phyloP scores from a whole-genome alignment of 2,329 filamentous ascomycete genomes.

The Ceratocystis harringtonii region DNA sequence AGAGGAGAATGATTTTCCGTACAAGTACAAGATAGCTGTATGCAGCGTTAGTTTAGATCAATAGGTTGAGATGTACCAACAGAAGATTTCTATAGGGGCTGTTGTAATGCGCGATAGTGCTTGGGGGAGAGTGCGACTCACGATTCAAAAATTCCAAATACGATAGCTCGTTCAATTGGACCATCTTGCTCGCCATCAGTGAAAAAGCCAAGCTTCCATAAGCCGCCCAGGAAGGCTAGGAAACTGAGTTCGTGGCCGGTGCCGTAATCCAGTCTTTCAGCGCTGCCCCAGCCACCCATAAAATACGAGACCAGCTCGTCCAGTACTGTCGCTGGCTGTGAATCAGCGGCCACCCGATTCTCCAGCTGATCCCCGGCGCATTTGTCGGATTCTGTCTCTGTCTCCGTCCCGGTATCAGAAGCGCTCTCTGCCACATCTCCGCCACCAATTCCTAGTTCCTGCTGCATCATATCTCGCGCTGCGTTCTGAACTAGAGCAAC shows the following conservation, averaged over 20 bases:
- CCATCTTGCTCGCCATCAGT: conserved; percentile 35
- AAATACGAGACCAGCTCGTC: conserved; percentile 42
- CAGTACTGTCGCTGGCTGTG: conserved; percentile 20
- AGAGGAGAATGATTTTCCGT: conserved; percentile 70
- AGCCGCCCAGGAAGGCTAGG: conserved; percentile 69
- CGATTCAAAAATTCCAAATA: conserved; percentile 69
- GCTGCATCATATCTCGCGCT: conserved; percentile 36
- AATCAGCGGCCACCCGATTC: not conserved
- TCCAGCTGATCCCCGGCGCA: not conserved
- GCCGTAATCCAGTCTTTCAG: conserved; percentile 83
- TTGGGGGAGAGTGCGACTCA: conserved; percentile 32
- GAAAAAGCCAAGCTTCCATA: conserved; percentile 86
- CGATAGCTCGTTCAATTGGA: conserved; percentile 60
- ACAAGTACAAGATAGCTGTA: conserved; percentile 63
- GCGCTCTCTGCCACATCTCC: conserved; percentile 8
- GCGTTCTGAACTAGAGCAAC: conserved; percentile 50
- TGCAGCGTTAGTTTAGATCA: conserved; percentile 13
- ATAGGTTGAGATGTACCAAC: not conserved
- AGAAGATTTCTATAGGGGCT: not conserved
- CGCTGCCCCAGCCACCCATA: conserved; percentile 71
- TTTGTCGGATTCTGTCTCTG: not conserved
- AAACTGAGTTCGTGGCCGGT: conserved; percentile 95
- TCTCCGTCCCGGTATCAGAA: not conserved
- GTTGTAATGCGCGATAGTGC: not conserved
- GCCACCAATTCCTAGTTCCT: conserved; percentile 21